These are phyloP conservation scores for Pythium monospermum DNA, from an alignment of 352 stramenopile genomes.

Conservation along the genomic window DNA sequence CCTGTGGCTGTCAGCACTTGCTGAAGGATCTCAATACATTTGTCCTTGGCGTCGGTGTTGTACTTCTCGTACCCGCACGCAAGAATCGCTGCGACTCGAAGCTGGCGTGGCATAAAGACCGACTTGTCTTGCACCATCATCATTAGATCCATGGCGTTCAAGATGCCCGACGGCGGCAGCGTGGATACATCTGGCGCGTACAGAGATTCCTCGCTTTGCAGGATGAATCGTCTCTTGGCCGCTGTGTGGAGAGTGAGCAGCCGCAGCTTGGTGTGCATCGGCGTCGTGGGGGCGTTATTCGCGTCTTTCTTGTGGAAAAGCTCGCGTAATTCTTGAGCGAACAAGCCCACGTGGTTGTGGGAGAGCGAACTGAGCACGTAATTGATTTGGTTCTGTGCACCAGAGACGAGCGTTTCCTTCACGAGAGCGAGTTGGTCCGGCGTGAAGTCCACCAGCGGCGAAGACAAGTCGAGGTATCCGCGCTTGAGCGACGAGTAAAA, in stretches of 20 bases:
- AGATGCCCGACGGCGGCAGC: conserved; percentile 51
- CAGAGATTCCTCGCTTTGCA: conserved; percentile 60
- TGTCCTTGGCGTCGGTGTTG: conserved; percentile 42
- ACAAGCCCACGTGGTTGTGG: conserved; percentile 66
- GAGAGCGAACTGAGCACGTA: conserved; percentile 80
- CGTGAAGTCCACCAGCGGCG: conserved; percentile 75
- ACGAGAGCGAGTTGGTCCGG: conserved; percentile 80
- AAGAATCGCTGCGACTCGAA: conserved; percentile 70
- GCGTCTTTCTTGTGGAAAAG: conserved; percentile 67
- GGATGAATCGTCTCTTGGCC: conserved; percentile 58
- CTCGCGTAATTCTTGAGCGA: conserved; percentile 66
- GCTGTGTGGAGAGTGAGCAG: conserved; percentile 69
- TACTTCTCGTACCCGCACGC: conserved; percentile 75
- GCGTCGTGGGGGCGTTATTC: conserved; percentile 36
- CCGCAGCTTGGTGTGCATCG: conserved; percentile 69
- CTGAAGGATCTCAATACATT: conserved; percentile 58
- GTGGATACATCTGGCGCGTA: conserved; percentile 41
- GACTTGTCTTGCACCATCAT: conserved; percentile 78
- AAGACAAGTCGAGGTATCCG: conserved; percentile 77
- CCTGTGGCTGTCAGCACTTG: conserved; percentile 47
- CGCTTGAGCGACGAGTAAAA: conserved; percentile 83
- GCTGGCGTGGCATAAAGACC: conserved; percentile 40
- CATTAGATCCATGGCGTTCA: conserved; percentile 83
- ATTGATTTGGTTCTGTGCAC: conserved; percentile 81
- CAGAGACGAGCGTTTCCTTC: conserved; percentile 70